Evolutionary conservation across 2,329 filamentous ascomycete genomes (phyloP).

Genomic region (Ophiocordyceps camponoti-rufipedis): DNA sequence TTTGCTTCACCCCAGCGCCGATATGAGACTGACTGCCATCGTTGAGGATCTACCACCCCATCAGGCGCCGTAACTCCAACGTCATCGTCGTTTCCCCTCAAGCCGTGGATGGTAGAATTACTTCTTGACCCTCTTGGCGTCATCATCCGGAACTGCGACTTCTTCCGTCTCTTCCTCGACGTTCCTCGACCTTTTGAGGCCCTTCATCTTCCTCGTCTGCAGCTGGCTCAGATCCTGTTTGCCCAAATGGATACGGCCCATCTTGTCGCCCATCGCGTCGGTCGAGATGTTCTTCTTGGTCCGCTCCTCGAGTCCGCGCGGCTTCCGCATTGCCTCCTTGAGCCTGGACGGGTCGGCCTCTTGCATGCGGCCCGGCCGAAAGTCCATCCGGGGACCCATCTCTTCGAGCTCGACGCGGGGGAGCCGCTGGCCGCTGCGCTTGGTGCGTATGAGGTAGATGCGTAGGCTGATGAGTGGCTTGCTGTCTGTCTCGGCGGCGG

Average conservation of each 20-base stretch:
- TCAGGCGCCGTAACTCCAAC: slow-evolving; percentile 4
- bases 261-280: slow-evolving; percentile 87
- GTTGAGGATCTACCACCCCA: neutral
- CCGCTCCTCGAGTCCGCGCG: slow-evolving; percentile 54
- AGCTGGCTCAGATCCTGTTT: slow-evolving; percentile 74
- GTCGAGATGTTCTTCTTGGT: slow-evolving; percentile 95
- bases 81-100: neutral
- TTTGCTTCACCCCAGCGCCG: neutral
- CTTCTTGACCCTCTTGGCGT: slow-evolving; percentile 18
- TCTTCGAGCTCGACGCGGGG: slow-evolving; percentile 88
- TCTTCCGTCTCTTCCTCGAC: slow-evolving; percentile 29
- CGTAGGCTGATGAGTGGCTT: slow-evolving; percentile 49
- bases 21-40: neutral
- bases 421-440: slow-evolving; percentile 69
- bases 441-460: slow-evolving; percentile 72
- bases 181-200: slow-evolving; percentile 67
- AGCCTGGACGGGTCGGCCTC: slow-evolving; percentile 61
- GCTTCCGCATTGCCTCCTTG: slow-evolving; percentile 83
- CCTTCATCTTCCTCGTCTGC: slow-evolving; percentile 99
- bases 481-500: slow-evolving; percentile 18
- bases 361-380: slow-evolving; percentile 63
- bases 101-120: slow-evolving; percentile 3
- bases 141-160: slow-evolving; percentile 6
- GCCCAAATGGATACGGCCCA: slow-evolving; percentile 79
- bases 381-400: slow-evolving; percentile 87